A percentile compares a stretch with the other conserved stretches of the same genome.
phyloP scores from a whole-genome alignment of 2,329 filamentous ascomycete species.

The Aspergillus costaricaensis region DNA sequence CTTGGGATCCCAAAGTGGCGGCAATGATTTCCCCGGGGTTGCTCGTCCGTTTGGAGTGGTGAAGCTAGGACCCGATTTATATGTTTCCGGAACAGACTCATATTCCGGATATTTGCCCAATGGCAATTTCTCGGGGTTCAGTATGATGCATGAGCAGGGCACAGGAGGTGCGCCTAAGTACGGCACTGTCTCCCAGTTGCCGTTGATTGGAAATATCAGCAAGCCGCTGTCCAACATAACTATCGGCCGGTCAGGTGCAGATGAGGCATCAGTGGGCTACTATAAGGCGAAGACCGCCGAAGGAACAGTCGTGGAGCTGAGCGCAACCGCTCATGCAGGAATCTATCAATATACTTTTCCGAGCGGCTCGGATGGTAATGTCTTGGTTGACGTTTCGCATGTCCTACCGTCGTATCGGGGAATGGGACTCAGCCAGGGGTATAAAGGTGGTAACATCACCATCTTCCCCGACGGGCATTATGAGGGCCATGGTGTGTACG shows the following conservation, averaged over 20 bases:
- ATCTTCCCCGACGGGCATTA: conserved; percentile 58
- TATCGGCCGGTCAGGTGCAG: conserved; percentile 54
- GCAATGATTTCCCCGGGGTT: conserved; percentile 48
- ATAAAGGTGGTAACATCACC: conserved; percentile 61
- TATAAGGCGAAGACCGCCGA: conserved; percentile 60
- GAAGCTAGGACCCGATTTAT: conserved; percentile 48
- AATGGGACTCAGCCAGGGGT: conserved; percentile 62
- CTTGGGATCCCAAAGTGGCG: conserved; percentile 36
- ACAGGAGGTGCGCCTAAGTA: conserved; percentile 72
- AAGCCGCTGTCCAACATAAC: conserved; percentile 60
- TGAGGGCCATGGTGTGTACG: conserved; percentile 62
- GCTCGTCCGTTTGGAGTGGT: conserved; percentile 47
- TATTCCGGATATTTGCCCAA: conserved; percentile 45
- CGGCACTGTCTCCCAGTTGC: conserved; percentile 64
- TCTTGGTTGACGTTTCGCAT: conserved; percentile 68
- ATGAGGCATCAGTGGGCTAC: conserved; percentile 61
- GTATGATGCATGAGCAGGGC: conserved; percentile 66
- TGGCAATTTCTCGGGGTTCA: conserved; percentile 62
- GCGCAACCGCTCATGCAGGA: conserved; percentile 53
- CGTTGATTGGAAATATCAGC: conserved; percentile 51
- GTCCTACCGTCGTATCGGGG: conserved; percentile 64
- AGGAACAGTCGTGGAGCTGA: conserved; percentile 60
- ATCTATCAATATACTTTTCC: conserved; percentile 65
- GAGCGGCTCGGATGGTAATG: conserved; percentile 36
- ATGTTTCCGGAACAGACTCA: conserved; percentile 36